Evolutionary conservation across 2,329 filamentous ascomycete genomes (phyloP).

Genomic region (Diaporthe sp.): DNA sequence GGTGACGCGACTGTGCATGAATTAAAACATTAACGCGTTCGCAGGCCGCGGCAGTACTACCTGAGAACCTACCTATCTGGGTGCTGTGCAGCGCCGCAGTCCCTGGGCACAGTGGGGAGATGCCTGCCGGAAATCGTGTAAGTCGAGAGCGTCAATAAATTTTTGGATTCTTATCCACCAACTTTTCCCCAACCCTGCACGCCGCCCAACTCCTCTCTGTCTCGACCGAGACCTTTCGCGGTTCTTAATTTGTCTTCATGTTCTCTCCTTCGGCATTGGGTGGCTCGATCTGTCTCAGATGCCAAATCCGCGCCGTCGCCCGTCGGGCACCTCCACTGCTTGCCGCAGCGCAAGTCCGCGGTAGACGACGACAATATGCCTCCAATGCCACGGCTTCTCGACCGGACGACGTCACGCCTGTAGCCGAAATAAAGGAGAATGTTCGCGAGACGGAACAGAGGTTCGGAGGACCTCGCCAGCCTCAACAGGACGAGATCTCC

Average conservation of each 20-base stretch:
- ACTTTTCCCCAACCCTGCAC: slow-evolving; percentile 19
- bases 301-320: slow-evolving; percentile 53
- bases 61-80: background rate
- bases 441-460: background rate
- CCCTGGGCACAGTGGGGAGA: background rate
- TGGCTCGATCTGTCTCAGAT: slow-evolving; percentile 57
- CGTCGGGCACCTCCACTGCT: slow-evolving; percentile 42
- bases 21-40: slow-evolving; percentile 15
- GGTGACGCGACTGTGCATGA: slow-evolving; percentile 22
- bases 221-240: slow-evolving; percentile 15
- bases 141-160: slow-evolving; percentile 28
- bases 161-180: slow-evolving; percentile 16
- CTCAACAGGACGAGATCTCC: background rate
- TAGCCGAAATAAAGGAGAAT: background rate
- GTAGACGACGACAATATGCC: slow-evolving; percentile 38
- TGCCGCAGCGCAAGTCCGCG: slow-evolving; percentile 35
- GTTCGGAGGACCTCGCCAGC: background rate
- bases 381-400: slow-evolving; percentile 30
- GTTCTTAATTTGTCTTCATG: slow-evolving; percentile 47
- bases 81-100: background rate
- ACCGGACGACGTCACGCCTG: background rate
- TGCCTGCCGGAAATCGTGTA: slow-evolving; percentile 37
- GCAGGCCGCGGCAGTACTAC: background rate
- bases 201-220: background rate
- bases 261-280: slow-evolving; percentile 50